Conservation (phyloP, 306 rosid genomes). For the Cajanus cajan region DNA sequence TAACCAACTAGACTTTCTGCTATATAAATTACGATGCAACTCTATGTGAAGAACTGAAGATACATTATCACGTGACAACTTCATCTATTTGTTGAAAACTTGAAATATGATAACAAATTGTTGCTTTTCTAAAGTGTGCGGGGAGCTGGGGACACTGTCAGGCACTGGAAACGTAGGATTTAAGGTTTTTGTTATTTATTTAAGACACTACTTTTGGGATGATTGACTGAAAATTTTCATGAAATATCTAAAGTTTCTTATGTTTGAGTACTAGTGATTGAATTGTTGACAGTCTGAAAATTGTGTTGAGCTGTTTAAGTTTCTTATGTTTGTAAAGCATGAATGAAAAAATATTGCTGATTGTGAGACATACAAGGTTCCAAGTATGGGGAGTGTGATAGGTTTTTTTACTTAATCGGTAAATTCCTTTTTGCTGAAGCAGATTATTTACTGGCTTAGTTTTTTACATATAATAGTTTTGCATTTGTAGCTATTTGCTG, state of each 20-base stretch:
- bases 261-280: background rate
- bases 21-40: background rate
- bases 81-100: background rate
- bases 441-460: background rate
- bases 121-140: background rate
- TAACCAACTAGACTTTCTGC: background rate
- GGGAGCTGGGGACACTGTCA: background rate
- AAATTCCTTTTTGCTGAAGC: background rate
- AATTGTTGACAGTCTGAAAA: background rate
- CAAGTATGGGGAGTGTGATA: background rate
- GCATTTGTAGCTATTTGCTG: background rate
- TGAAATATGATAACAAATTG: background rate
- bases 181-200: background rate
- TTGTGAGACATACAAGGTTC: background rate
- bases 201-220: background rate
- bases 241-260: background rate
- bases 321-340: constrained; percentile 7
- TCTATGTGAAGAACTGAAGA: background rate
- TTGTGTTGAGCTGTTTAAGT: background rate
- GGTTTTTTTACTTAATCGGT: background rate
- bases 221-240: background rate
- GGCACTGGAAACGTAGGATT: background rate
- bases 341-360: background rate
- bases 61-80: background rate
- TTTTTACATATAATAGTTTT: background rate